Percentiles rank a stretch among this genome's conserved stretches.
Evolutionary conservation across 2,329 filamentous ascomycete species (phyloP).

Genomic region (Arthrobotrys conoides): DNA sequence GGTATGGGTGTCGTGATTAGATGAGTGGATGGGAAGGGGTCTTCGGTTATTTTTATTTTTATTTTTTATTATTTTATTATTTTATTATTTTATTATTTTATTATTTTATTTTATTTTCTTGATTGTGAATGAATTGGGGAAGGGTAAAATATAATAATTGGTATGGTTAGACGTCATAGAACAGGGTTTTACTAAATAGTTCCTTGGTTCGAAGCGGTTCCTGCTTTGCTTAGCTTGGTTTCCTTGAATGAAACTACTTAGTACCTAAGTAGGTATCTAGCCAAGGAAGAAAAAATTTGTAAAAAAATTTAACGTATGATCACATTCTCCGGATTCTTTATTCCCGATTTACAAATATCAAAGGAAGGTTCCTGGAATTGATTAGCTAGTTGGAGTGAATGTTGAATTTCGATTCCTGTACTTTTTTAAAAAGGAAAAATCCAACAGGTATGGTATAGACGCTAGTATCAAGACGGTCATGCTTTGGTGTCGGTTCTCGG

Average conservation of each 20-base stretch:
- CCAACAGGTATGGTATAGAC: too few relatives aligned
- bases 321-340: constrained; percentile 36
- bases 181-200: constrained; percentile 21
- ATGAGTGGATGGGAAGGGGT: constrained; percentile 28
- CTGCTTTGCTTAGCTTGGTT: too few relatives aligned
- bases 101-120: too few relatives aligned
- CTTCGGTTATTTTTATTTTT: constrained; percentile 35
- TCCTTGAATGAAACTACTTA: constrained; percentile 32
- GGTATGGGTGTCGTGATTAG: neutral
- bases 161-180: constrained; percentile 43
- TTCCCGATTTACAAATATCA: constrained; percentile 8
- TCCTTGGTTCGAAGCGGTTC: constrained; percentile 8
- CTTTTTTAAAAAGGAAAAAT: neutral
- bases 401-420: neutral
- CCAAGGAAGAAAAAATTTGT: too few relatives aligned
- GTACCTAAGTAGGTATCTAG: too few relatives aligned
- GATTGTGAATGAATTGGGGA: too few relatives aligned
- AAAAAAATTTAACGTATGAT: constrained; percentile 15
- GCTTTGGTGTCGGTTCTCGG: neutral
- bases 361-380: neutral
- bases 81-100: constrained; percentile 14
- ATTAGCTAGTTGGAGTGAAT: too few relatives aligned
- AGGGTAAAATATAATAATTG: too few relatives aligned
- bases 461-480: constrained; percentile 23
- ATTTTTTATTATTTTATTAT: constrained; percentile 7